Evolutionary conservation across 176 grass and related monocot species (phyloP).

Genomic region (Neostapfia colusana): DNA sequence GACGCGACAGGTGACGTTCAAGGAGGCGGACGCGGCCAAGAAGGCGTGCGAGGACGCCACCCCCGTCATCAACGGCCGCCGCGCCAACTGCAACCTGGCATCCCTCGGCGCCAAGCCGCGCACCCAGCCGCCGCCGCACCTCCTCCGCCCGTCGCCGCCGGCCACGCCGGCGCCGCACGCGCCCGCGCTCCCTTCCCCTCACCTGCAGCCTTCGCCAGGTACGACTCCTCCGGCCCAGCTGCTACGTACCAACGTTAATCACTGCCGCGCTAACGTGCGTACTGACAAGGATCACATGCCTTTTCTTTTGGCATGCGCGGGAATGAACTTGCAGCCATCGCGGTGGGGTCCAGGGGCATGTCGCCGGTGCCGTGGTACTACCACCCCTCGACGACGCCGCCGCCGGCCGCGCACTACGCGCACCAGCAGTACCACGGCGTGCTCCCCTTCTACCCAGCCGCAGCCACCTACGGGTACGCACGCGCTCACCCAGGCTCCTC

Average conservation of each 20-base stretch:
- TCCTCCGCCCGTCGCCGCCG: constrained; percentile 62
- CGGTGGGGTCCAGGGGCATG: constrained; percentile 64
- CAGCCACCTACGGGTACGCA: constrained; percentile 79
- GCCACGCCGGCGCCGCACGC: constrained; percentile 51
- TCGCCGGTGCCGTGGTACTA: constrained; percentile 88
- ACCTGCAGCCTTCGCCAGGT: constrained; percentile 59
- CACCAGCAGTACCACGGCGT: constrained; percentile 77
- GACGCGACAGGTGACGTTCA: constrained; percentile 76
- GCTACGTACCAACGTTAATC: too few species aligned
- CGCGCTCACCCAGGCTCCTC: background rate
- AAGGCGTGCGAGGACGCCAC: constrained; percentile 90
- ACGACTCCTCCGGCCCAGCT: background rate
- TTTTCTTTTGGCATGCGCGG: background rate
- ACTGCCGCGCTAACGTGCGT: constrained; percentile 27
- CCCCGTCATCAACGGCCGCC: constrained; percentile 89
- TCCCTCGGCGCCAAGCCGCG: constrained; percentile 93
- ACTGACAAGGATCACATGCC: constrained; percentile 35
- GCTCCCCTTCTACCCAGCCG: constrained; percentile 75
- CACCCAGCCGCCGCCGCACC: constrained; percentile 39
- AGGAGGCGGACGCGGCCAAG: constrained; percentile 91
- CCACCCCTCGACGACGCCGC: constrained; percentile 64
- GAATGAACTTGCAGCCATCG: constrained; percentile 55
- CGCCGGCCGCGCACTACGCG: constrained; percentile 54
- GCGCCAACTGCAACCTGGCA: constrained; percentile 97
- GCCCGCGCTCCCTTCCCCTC: constrained; percentile 46